Conservation (phyloP, 768 basidiomycete species). For the Phaeolepiota aurea region DNA sequence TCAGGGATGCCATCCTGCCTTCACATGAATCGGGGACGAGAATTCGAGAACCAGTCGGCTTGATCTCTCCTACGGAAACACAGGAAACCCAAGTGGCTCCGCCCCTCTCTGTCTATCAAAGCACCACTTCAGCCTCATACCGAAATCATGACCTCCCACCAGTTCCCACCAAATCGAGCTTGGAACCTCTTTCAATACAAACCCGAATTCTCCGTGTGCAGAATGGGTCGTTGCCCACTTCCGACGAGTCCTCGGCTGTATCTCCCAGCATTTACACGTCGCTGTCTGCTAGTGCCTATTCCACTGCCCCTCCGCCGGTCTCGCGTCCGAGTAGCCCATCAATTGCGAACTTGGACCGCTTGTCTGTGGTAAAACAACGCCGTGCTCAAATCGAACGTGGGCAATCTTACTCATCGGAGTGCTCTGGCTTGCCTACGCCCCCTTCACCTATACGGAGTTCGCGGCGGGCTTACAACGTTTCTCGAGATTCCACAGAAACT, state of each 20-base stretch:
- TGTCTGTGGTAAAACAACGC: conserved; percentile 61
- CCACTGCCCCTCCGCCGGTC: conserved; percentile 9
- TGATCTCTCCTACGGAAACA: no score
- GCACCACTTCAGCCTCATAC: no score
- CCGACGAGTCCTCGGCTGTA: neutral
- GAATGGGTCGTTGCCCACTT: neutral
- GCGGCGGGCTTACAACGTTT: neutral
- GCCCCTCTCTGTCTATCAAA: no score
- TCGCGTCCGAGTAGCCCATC: conserved; percentile 40
- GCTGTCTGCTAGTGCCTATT: conserved; percentile 15
- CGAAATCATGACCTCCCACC: no score
- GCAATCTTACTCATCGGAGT: conserved; percentile 15
- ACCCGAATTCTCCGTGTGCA: neutral
- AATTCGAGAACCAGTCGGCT: no score
- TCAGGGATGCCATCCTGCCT: conserved; percentile 53
- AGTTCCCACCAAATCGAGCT: neutral
- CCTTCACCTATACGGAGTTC: conserved; percentile 3
- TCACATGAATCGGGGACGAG: conserved; percentile 11
- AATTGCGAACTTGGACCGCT: conserved; percentile 48
- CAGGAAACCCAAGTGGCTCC: no score
- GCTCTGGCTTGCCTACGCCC: conserved; percentile 4
- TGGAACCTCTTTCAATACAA: neutral
- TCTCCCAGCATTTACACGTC: conserved; percentile 5
- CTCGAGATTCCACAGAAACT: neutral
- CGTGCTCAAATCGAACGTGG: conserved; percentile 48